A percentile compares a stretch with the other conserved stretches of the same genome.
phyloP scores from a whole-genome alignment of 495 filamentous ascomycete genomes.

The Penicillium pancosmium region DNA sequence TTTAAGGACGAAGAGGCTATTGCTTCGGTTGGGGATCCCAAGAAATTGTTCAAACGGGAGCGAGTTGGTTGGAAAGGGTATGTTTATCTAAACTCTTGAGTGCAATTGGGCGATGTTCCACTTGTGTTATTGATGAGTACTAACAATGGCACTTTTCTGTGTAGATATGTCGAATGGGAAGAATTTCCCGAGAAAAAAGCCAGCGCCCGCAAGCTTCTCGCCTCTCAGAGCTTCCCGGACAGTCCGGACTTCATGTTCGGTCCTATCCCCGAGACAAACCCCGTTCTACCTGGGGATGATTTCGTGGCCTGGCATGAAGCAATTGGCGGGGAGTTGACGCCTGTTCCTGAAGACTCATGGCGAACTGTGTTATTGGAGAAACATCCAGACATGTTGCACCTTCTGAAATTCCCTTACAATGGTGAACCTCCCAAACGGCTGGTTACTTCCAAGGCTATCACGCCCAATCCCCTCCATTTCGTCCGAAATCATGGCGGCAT shows the following conservation, averaged over 20 bases:
- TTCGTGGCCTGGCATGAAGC: conserved; percentile 70
- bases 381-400: conserved; percentile 65
- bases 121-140: no score
- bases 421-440: conserved; percentile 61
- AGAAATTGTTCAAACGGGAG: conserved; percentile 40
- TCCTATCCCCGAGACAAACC: conserved; percentile 64
- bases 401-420: conserved; percentile 73
- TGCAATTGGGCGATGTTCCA: neutral
- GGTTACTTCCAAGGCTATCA: conserved; percentile 54
- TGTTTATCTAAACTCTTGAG: neutral
- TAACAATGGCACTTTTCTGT: neutral
- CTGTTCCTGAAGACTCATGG: conserved; percentile 60
- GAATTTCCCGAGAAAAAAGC: conserved; percentile 66
- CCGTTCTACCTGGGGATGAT: conserved; percentile 61
- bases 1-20: conserved; percentile 41
- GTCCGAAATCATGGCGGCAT: conserved; percentile 71
- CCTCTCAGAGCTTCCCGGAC: conserved; percentile 57
- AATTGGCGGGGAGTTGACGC: conserved; percentile 50
- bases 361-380: conserved; percentile 61
- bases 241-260: conserved; percentile 62
- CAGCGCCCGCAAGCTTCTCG: conserved; percentile 56
- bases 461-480: conserved; percentile 61
- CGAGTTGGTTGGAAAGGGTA: conserved; percentile 41
- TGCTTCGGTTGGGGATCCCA: conserved; percentile 34
- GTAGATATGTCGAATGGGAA: conserved; percentile 68